These are phyloP conservation scores for Daldinia caldariorum DNA, from an alignment of 495 filamentous ascomycete species.

Conservation along the genomic window DNA sequence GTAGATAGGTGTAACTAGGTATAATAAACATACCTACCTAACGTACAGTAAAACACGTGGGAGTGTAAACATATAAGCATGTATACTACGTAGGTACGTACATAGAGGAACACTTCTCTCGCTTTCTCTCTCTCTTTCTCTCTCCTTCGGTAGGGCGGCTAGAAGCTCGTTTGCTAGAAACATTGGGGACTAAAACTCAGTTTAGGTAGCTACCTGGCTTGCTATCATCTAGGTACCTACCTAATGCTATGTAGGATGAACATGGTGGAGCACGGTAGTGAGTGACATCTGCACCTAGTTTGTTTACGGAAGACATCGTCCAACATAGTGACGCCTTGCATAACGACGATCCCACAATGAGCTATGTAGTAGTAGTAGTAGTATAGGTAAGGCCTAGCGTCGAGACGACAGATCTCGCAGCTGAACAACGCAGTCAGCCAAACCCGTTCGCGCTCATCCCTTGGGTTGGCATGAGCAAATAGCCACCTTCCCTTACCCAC, in stretches of 20 bases:
- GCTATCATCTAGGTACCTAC: no score
- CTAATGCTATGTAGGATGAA: neutral
- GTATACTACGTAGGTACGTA: constrained; percentile 1
- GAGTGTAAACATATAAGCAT: neutral
- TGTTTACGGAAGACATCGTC: constrained; percentile 28
- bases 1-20: neutral
- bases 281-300: constrained; percentile 21
- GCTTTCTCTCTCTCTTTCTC: neutral
- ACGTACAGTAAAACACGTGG: neutral
- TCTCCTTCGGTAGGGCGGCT: constrained; percentile 21
- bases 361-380: neutral
- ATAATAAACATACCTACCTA: no score
- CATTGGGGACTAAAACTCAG: neutral
- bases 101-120: constrained; percentile 10
- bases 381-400: constrained; percentile 31
- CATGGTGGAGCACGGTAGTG: constrained; percentile 29
- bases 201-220: no score
- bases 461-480: constrained; percentile 35
- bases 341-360: constrained; percentile 19
- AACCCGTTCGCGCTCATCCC: constrained; percentile 25
- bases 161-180: constrained; percentile 22
- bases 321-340: constrained; percentile 28
- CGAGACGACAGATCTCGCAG: constrained; percentile 40
- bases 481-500: constrained; percentile 44
- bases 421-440: constrained; percentile 36